Percentiles rank a stretch among this genome's conserved stretches.
Conservation (phyloP, 345 rosid genomes). For the Salix arbutifolia region DNA sequence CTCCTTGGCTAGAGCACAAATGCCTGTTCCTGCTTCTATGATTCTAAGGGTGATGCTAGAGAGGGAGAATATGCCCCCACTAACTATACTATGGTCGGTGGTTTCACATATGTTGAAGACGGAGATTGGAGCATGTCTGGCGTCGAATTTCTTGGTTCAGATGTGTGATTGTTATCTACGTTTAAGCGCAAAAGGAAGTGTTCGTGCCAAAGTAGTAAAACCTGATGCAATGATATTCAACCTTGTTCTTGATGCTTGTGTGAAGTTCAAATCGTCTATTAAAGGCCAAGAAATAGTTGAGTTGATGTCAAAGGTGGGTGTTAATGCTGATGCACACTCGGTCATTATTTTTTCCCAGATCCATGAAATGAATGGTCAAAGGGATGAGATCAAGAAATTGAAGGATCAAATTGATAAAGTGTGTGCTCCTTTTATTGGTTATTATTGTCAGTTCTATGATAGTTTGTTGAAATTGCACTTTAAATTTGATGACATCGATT, state of each 20-base stretch:
- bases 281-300: slow-evolving; percentile 74
- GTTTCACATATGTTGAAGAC: slow-evolving; percentile 76
- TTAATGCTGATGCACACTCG: slow-evolving; percentile 72
- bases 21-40: slow-evolving; percentile 50
- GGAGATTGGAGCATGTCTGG: slow-evolving; percentile 58
- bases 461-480: slow-evolving; percentile 68
- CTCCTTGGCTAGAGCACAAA: slow-evolving; percentile 65
- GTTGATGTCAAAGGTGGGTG: slow-evolving; percentile 51
- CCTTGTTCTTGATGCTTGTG: slow-evolving; percentile 72
- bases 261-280: slow-evolving; percentile 53
- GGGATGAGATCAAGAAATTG: slow-evolving; percentile 69
- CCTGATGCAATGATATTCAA: slow-evolving; percentile 68
- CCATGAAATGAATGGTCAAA: slow-evolving; percentile 68
- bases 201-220: slow-evolving; percentile 33
- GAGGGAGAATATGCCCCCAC: slow-evolving; percentile 28
- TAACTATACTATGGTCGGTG: slow-evolving; percentile 37
- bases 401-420: slow-evolving; percentile 48
- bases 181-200: slow-evolving; percentile 17
- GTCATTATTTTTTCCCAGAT: slow-evolving; percentile 50
- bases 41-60: slow-evolving; percentile 58
- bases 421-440: slow-evolving; percentile 40
- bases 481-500: slow-evolving; percentile 62
- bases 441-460: slow-evolving; percentile 54
- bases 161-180: slow-evolving; percentile 39
- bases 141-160: slow-evolving; percentile 64